phyloP scores from a whole-genome alignment of 2,329 filamentous ascomycete species.

The Talaromyces sp. region DNA sequence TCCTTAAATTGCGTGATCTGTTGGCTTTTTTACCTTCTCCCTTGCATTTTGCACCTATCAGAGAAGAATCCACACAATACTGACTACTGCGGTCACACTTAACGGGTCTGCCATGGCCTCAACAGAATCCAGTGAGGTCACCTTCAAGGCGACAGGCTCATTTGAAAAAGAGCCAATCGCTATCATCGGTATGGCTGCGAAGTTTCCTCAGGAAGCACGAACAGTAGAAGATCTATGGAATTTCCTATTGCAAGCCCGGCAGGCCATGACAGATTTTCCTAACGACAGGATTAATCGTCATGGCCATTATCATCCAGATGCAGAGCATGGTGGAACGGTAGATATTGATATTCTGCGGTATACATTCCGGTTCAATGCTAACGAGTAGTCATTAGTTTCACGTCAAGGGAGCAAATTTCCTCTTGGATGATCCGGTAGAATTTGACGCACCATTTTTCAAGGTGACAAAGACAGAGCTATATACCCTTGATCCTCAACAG shows the following conservation, averaged over 20 bases:
- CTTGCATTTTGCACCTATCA: neutral
- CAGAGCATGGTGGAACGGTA: slow-evolving; percentile 34
- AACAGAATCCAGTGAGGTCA: neutral
- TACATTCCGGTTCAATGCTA: neutral
- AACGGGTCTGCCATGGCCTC: neutral
- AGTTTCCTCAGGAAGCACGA: slow-evolving; percentile 33
- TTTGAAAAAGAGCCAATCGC: slow-evolving; percentile 28
- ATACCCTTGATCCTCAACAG: slow-evolving; percentile 19
- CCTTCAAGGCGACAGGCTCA: neutral
- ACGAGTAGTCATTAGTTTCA: slow-evolving; percentile 17
- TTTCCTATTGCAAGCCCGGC: slow-evolving; percentile 30
- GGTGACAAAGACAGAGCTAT: slow-evolving; percentile 14
- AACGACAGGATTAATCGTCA: slow-evolving; percentile 34
- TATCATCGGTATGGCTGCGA: slow-evolving; percentile 35
- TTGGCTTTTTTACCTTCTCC: neutral
- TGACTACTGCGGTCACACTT: neutral
- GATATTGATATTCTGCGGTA: neutral
- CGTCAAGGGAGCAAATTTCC: slow-evolving; percentile 21
- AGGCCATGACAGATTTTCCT: slow-evolving; percentile 34
- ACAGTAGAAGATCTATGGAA: slow-evolving; percentile 34
- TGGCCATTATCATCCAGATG: slow-evolving; percentile 39
- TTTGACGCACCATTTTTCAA: slow-evolving; percentile 33
- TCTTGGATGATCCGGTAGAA: slow-evolving; percentile 23
- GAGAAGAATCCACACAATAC: neutral
- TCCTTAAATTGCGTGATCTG: neutral